Evolutionary conservation across 257 asterid species (phyloP), one percentile per base, ranked within the genome.

Genomic region (Nicotiana otophora): DNA sequence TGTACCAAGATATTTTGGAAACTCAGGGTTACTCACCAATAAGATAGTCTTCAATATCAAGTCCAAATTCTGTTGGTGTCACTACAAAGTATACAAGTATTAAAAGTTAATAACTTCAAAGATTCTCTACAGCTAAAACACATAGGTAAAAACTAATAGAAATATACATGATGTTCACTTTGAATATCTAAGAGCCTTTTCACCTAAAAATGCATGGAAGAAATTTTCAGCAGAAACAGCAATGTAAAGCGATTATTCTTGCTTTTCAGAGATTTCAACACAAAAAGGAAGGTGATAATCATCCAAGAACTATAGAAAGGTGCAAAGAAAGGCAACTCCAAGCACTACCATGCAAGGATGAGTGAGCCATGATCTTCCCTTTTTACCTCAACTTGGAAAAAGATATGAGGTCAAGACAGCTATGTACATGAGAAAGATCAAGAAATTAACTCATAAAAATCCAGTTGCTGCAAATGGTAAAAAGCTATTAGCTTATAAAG

Each of bases 21-120:
- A 77, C 5, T n/a, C 69, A 16, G 84, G 66, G 42, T 51, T 60
- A 84, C 94, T 89, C 86, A 93, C 99, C 99, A 36, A 85, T 77
- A 68, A 96, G 97, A 87, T 93, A 96, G 87, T 96, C 98, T 85
- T 96, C 99, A 76, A 90, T 78, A 87, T 96, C 99, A 10, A 96
- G 97, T 62, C 97, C 97, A 86, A 94, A 92, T 69, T 94, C 97
- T 30, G 89, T 83, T 23, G 97, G 72, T 36, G 88, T 90, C 81
- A 96, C 99, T 96, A 95, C 66, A 81, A 62, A 77, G 77, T 65
- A 15, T 39, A 63, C 34, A 8, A 83, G 64, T 9, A 78, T 26
- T 19, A 54, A 60, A 86, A 81, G 64, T 68, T 16, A 78, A 48
- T 64, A 69, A 9, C 51, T 64, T 81, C 34, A 84, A 81, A 55